phyloP scores from a whole-genome alignment of 257 asterid genomes.

The Nemophila menziesii region DNA sequence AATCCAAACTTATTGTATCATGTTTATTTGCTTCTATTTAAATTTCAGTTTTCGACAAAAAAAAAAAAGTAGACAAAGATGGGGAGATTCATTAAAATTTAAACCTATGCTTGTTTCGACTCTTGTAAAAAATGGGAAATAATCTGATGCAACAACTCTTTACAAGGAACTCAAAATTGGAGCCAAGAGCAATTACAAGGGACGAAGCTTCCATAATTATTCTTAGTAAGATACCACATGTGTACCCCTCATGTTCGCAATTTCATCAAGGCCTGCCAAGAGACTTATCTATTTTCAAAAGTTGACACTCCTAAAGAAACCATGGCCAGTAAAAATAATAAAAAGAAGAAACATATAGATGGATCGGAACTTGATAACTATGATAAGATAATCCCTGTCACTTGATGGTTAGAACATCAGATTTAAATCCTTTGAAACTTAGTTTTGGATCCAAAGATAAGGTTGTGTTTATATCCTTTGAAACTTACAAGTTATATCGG shows the following conservation, averaged over 20 bases:
- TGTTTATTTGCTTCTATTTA: too few species aligned
- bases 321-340: slow-evolving; percentile 3
- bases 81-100: slow-evolving; percentile 42
- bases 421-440: too few species aligned
- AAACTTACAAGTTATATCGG: too few species aligned
- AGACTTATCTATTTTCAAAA: slow-evolving; percentile 19
- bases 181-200: slow-evolving; percentile 51
- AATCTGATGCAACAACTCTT: slow-evolving; percentile 53
- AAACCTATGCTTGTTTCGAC: slow-evolving; percentile 65
- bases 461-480: too few species aligned
- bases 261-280: slow-evolving; percentile 43
- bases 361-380: too few species aligned
- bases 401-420: too few species aligned
- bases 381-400: too few species aligned
- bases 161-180: slow-evolving; percentile 43
- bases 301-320: neutral
- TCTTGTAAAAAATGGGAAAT: slow-evolving; percentile 73
- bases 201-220: slow-evolving; percentile 38
- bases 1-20: too few species aligned
- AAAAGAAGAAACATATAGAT: neutral
- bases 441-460: too few species aligned
- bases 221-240: slow-evolving; percentile 34
- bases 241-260: too few species aligned
- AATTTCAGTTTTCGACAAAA: too few species aligned
- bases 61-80: too few species aligned